A percentile compares a stretch with the other conserved stretches of the same genome.
These are phyloP conservation scores for Exophiala dermatitidis DNA, from an alignment of 2,329 filamentous ascomycete species.

Conservation along the genomic window DNA sequence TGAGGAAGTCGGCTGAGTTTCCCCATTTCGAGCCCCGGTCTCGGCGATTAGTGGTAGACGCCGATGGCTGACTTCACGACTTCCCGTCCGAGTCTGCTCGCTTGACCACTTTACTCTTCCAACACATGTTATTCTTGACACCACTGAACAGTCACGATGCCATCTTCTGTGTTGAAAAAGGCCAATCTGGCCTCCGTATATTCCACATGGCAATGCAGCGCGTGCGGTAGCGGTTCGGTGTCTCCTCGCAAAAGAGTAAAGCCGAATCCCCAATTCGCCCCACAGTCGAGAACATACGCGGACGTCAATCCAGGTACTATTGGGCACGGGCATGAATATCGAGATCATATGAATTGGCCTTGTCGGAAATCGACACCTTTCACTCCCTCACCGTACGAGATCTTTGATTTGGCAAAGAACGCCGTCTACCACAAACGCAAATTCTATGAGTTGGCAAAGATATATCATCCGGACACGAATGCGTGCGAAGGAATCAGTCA, in stretches of 20 bases:
- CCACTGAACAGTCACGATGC: constrained; percentile 5
- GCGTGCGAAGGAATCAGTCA: constrained; percentile 16
- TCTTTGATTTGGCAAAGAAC: constrained; percentile 58
- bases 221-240: constrained; percentile 29
- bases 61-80: constrained; percentile 6
- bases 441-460: constrained; percentile 87
- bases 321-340: constrained; percentile 16
- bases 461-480: constrained; percentile 80
- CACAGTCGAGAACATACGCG: constrained; percentile 33
- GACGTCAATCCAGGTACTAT: constrained; percentile 29
- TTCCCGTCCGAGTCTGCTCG: constrained; percentile 3
- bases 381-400: constrained; percentile 78
- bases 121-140: not conserved
- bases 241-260: constrained; percentile 21
- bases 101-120: constrained; percentile 3
- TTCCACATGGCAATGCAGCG: constrained; percentile 33
- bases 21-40: constrained; percentile 1
- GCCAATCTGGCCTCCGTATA: constrained; percentile 35
- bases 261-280: constrained; percentile 6
- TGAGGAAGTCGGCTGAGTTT: constrained; percentile 6
- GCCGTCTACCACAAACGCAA: constrained; percentile 72
- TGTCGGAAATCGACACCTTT: constrained; percentile 15
- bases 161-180: constrained; percentile 41
- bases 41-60: not conserved
- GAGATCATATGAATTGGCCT: constrained; percentile 28